A percentile compares a stretch with the other conserved stretches of the same genome.
These are phyloP conservation scores for Phoenix dactylifera DNA, from an alignment of 176 grass and related monocot species.

Conservation along the genomic window DNA sequence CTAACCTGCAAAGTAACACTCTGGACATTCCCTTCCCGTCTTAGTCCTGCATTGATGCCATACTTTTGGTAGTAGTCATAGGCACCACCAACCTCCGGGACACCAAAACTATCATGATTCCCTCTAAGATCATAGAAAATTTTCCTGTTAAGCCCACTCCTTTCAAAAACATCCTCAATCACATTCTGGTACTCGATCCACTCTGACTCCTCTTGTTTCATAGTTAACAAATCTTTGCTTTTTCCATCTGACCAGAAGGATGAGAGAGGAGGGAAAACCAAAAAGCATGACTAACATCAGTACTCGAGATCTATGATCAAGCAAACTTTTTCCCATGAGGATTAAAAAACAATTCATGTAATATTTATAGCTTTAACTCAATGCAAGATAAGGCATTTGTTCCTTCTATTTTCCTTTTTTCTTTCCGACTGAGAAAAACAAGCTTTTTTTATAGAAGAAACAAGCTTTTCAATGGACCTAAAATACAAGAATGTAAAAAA, in stretches of 20 bases:
- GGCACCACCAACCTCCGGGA: constrained; percentile 39
- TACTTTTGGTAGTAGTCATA: constrained; percentile 80
- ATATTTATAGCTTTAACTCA: no score
- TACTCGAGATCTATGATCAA: no score
- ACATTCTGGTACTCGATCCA: constrained; percentile 64
- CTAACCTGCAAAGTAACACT: constrained; percentile 73
- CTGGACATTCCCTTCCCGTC: constrained; percentile 49
- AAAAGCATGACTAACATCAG: neutral
- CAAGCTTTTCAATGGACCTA: no score
- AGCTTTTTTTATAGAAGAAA: no score
- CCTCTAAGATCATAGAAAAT: constrained; percentile 89
- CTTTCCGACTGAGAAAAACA: no score
- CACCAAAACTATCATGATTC: constrained; percentile 87
- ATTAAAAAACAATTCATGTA: no score
- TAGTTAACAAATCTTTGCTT: constrained; percentile 88
- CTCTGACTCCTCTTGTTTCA: constrained; percentile 75
- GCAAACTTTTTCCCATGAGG: no score
- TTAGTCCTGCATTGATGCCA: constrained; percentile 59
- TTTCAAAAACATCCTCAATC: constrained; percentile 43
- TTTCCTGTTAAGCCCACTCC: constrained; percentile 55
- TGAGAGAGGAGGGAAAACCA: neutral
- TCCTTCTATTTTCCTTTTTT: no score
- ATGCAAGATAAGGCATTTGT: no score
- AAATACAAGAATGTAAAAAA: no score
- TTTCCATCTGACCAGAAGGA: constrained; percentile 63